These are phyloP conservation scores for Castanea sativa DNA, from an alignment of 306 rosid species.

Conservation along the genomic window DNA sequence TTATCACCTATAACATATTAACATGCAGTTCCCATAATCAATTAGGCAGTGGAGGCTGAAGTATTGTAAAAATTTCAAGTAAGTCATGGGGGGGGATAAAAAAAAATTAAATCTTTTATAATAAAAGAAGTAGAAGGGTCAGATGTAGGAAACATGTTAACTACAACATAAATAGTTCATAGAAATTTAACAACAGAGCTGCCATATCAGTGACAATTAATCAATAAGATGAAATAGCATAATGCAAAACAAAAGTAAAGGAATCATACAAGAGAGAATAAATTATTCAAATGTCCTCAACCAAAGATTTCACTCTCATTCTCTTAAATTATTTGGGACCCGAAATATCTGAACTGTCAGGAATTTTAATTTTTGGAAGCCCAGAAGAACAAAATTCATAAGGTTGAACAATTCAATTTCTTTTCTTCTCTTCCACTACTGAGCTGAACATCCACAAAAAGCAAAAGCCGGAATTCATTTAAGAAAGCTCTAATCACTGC, in stretches of 20 bases:
- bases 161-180: too few relatives aligned
- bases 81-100: too few relatives aligned
- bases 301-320: not conserved
- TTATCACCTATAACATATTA: conserved; percentile 9
- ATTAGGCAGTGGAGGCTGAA: not conserved
- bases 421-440: not conserved
- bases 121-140: too few relatives aligned
- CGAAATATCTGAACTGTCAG: not conserved
- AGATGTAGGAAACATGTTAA: too few relatives aligned
- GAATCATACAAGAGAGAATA: too few relatives aligned
- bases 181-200: too few relatives aligned
- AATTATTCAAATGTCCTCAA: too few relatives aligned
- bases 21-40: not conserved
- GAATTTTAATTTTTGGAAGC: not conserved
- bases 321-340: not conserved
- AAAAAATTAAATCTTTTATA: too few relatives aligned
- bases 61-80: too few relatives aligned
- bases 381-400: not conserved
- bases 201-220: too few relatives aligned
- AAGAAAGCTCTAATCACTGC: not conserved
- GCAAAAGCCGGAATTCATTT: not conserved
- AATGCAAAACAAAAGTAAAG: too few relatives aligned
- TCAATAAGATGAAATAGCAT: too few relatives aligned
- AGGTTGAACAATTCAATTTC: not conserved
- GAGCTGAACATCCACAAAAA: not conserved